Conservation (phyloP, 108 stramenopile species). For the Skeletonema tropicum region DNA sequence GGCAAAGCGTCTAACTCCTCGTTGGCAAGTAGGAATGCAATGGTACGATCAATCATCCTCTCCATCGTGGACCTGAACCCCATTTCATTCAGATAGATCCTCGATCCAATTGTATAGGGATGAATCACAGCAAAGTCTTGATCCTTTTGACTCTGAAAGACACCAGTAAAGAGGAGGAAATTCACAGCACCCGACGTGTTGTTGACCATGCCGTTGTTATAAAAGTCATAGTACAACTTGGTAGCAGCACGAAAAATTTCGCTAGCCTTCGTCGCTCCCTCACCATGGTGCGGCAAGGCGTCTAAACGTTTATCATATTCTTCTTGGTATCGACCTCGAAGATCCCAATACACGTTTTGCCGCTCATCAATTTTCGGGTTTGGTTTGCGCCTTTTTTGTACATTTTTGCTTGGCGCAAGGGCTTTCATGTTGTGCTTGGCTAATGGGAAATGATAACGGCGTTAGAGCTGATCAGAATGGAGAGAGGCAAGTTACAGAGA, state of each 20-base stretch:
- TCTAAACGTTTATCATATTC: slow-evolving; percentile 11
- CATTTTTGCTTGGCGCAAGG: neutral
- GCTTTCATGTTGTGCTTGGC: neutral
- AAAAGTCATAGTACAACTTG: slow-evolving; percentile 22
- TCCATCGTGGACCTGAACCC: slow-evolving; percentile 3
- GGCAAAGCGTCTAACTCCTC: neutral
- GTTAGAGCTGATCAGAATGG: neutral
- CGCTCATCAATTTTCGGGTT: neutral
- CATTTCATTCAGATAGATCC: neutral
- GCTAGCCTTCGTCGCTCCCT: slow-evolving; percentile 9
- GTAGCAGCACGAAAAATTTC: slow-evolving; percentile 26
- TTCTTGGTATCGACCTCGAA: neutral
- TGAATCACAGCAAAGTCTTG: slow-evolving; percentile 8
- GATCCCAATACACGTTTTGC: slow-evolving; percentile 12
- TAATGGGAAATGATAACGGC: neutral
- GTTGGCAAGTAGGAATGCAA: slow-evolving; percentile 2
- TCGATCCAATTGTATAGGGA: slow-evolving; percentile 17
- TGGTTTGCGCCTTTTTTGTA: slow-evolving; percentile 19
- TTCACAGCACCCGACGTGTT: slow-evolving; percentile 20
- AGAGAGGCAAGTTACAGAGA: neutral
- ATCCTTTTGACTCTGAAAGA: neutral
- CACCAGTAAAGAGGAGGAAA: neutral
- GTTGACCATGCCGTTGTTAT: slow-evolving; percentile 27
- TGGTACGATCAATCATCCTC: slow-evolving; percentile 13
- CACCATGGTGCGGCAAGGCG: slow-evolving; percentile 2